These are phyloP conservation scores for Boletus sensibilis DNA, from an alignment of 768 basidiomycete genomes.

Conservation along the genomic window DNA sequence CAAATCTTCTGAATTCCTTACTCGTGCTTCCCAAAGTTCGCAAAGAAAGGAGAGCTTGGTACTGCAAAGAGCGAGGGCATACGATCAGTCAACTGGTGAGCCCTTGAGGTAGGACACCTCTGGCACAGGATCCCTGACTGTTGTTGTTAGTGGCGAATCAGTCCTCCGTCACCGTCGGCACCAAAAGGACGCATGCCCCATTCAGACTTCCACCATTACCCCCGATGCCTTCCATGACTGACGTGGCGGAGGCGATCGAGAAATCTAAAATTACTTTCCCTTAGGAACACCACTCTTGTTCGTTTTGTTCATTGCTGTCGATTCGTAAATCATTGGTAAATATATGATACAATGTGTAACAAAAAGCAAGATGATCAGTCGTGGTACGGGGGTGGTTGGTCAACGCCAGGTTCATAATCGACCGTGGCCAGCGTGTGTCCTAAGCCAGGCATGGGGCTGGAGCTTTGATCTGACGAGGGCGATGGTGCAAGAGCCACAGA, in stretches of 20 bases:
- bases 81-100: conserved; percentile 27
- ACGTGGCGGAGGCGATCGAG: conserved; percentile 14
- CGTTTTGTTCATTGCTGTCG: neutral
- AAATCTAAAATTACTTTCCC: conserved; percentile 5
- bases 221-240: conserved; percentile 29
- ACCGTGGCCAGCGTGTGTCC: conserved; percentile 18
- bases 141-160: neutral
- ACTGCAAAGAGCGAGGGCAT: conserved; percentile 29
- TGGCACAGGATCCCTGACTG: neutral
- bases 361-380: conserved; percentile 3
- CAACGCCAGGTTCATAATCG: conserved; percentile 7
- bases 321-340: neutral
- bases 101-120: neutral
- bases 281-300: neutral
- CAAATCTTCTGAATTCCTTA: conserved; percentile 7
- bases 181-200: conserved; percentile 19
- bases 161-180: neutral
- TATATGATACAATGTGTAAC: conserved; percentile 5
- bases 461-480: neutral
- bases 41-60: conserved; percentile 29
- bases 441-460: conserved; percentile 25
- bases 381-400: conserved; percentile 23
- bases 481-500: neutral
- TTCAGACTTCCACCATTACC: conserved; percentile 42
- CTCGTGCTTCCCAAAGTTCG: conserved; percentile 3